Evolutionary conservation across 768 basidiomycete species (phyloP), one percentile per base, ranked within the genome.

Genomic region (Coprinopsis marcescibilis): DNA sequence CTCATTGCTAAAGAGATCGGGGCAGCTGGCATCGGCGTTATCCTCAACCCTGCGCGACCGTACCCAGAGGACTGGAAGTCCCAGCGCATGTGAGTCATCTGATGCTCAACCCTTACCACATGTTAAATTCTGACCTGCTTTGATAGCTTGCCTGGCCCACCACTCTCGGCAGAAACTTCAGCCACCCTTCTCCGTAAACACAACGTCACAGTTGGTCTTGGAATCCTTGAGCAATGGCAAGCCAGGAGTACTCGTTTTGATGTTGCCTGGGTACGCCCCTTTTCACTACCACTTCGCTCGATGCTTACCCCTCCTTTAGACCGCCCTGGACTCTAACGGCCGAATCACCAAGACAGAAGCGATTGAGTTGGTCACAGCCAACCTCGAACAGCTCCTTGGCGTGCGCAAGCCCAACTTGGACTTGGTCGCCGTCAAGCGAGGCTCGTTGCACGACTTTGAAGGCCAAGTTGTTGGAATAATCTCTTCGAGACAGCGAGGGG

Each of bases 211-310:
- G 77, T 87, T 19, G 85, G 76, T 10, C 57, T 88, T 43, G 85
- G 82, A 7, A 68, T 79, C 23, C 61, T 70, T 26, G 82, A 83
- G 40, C 63, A 65, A 38, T 70, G 67, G 66, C 71, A 72, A 38
- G 80, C 83, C 4, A 76, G 84, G 32, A 86, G 83, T 50, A 73
- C 81, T 14, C 74, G 87, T 6, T 83, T 88, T 52, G 87, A 92
- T 53, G 65, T 77, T 42, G 85, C 75, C 45, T 93, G 90, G 89
- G 84, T 83, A 53, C 56, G 76, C 63, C 4, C 24, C 29, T 44
- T 42, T 7, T 6, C 13, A 19, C 34, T 35, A n/a, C n/a, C n/a
- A n/a, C 7, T 7, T 30, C 44, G 23, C 2, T 10, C 8, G 8
- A 32, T 48, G 41, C 15, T 44, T 29, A 25, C 14, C 24, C 23